A percentile compares a stretch with the other conserved stretches of the same genome.
Evolutionary conservation across 768 basidiomycete species (phyloP).

Genomic region (Kwoniella newhampshirensis): DNA sequence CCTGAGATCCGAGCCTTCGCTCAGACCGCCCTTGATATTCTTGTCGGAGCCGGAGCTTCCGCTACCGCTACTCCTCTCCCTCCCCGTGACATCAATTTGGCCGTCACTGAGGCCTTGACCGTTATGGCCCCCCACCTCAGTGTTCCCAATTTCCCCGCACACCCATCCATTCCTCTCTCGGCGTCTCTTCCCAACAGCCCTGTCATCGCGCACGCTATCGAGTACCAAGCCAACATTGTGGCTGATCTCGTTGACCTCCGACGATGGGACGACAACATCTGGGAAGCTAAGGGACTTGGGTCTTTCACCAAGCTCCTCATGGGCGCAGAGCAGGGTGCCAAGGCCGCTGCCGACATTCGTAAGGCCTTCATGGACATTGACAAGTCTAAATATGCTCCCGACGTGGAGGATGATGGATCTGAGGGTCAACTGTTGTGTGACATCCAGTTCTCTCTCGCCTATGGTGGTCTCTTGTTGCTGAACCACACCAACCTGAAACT

Average conservation of each 20-base stretch:
- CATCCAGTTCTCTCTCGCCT: constrained; percentile 91
- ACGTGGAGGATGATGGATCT: constrained; percentile 58
- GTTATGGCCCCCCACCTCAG: constrained; percentile 64
- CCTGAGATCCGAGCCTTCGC: constrained; percentile 97
- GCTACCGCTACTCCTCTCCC: constrained; percentile 67
- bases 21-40: constrained; percentile 73
- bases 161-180: constrained; percentile 58
- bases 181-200: constrained; percentile 60
- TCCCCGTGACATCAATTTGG: constrained; percentile 67
- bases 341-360: constrained; percentile 58
- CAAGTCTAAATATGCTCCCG: constrained; percentile 63
- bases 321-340: constrained; percentile 44
- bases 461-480: constrained; percentile 87
- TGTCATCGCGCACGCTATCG: constrained; percentile 63
- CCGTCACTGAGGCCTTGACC: constrained; percentile 62
- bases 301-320: constrained; percentile 72
- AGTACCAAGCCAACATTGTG: constrained; percentile 71
- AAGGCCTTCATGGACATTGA: constrained; percentile 76
- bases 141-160: constrained; percentile 57
- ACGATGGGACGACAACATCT: constrained; percentile 50
- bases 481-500: constrained; percentile 90
- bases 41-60: constrained; percentile 81
- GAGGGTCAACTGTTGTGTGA: constrained; percentile 88
- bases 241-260: constrained; percentile 68
- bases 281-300: constrained; percentile 64